These are phyloP conservation scores for Corinectria fuckeliana DNA, from an alignment of 2,329 filamentous ascomycete species.

Conservation along the genomic window DNA sequence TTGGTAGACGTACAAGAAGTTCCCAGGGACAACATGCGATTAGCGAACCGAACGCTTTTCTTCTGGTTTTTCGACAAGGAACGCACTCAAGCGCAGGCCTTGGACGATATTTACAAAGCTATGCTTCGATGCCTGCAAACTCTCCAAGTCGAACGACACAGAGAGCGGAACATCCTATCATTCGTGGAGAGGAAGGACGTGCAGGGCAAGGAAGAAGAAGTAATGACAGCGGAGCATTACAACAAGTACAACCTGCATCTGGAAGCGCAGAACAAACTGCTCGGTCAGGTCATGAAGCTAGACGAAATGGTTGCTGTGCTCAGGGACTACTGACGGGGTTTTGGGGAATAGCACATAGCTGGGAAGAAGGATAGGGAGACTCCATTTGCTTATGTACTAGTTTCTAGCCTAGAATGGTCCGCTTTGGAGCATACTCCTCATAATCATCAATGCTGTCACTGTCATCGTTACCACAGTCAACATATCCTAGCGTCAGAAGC, in stretches of 20 bases:
- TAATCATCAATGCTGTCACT: not conserved
- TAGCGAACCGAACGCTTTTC: constrained; percentile 84
- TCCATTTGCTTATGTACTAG: not conserved
- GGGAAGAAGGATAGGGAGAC: not conserved
- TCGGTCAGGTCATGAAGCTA: constrained; percentile 79
- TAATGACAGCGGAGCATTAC: constrained; percentile 77
- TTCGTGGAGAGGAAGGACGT: constrained; percentile 89
- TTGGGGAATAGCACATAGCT: not conserved
- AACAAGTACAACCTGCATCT: constrained; percentile 65
- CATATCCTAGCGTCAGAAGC: not conserved
- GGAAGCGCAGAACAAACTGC: constrained; percentile 73
- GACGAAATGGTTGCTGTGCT: constrained; percentile 87
- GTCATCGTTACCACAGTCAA: not conserved
- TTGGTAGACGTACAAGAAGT: constrained; percentile 94
- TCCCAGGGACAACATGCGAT: constrained; percentile 82
- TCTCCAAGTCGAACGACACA: constrained; percentile 75
- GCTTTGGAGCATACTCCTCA: not conserved
- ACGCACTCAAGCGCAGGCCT: constrained; percentile 70
- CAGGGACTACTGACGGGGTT: constrained; percentile 69
- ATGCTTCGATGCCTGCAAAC: constrained; percentile 88
- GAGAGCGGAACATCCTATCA: constrained; percentile 74
- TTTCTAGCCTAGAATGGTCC: not conserved
- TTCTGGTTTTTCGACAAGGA: constrained; percentile 90
- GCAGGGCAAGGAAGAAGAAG: constrained; percentile 80
- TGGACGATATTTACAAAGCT: constrained; percentile 86